These are phyloP conservation scores for Triangularia verruculosa DNA, from an alignment of 2,329 filamentous ascomycete genomes.

Conservation along the genomic window DNA sequence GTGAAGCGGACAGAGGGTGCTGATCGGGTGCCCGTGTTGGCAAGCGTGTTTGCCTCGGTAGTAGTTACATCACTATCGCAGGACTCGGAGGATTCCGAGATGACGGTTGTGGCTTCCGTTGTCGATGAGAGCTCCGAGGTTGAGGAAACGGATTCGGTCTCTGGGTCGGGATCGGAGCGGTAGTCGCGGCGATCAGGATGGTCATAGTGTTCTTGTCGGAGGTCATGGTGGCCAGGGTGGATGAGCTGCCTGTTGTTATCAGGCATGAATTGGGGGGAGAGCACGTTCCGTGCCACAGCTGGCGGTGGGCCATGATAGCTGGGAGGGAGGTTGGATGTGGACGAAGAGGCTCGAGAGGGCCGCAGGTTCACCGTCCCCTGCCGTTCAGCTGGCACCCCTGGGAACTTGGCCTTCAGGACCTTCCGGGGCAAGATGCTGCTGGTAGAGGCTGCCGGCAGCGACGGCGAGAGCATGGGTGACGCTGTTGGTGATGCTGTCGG, in stretches of 20 bases:
- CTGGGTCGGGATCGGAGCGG: conserved; percentile 26
- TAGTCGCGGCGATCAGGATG: conserved; percentile 19
- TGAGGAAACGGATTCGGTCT: conserved; percentile 38
- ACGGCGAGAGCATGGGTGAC: conserved; percentile 5
- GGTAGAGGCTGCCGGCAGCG: conserved; percentile 12
- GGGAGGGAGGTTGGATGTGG: conserved; percentile 17
- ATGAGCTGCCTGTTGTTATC: conserved; percentile 16
- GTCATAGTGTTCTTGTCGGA: conserved; percentile 22
- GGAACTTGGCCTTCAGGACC: conserved; percentile 30
- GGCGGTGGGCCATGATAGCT: conserved; percentile 24
- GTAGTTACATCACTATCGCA: conserved; percentile 26
- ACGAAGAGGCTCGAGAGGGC: conserved; percentile 20
- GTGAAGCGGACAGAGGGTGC: conserved; percentile 29
- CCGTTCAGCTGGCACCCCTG: conserved; percentile 23
- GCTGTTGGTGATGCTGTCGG: neutral
- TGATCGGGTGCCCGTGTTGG: conserved; percentile 25
- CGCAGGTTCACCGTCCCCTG: conserved; percentile 26
- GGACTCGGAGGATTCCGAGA: conserved; percentile 29
- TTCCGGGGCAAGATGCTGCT: conserved; percentile 23
- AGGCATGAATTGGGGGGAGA: conserved; percentile 21
- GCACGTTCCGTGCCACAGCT: conserved; percentile 20
- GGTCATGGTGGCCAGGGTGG: conserved; percentile 10
- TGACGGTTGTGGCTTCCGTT: conserved; percentile 39
- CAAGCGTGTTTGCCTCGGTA: conserved; percentile 24
- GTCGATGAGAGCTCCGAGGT: conserved; percentile 38